Evolutionary conservation across 805 yeast genomes (phyloP).

Genomic region (Spathaspora boniae): DNA sequence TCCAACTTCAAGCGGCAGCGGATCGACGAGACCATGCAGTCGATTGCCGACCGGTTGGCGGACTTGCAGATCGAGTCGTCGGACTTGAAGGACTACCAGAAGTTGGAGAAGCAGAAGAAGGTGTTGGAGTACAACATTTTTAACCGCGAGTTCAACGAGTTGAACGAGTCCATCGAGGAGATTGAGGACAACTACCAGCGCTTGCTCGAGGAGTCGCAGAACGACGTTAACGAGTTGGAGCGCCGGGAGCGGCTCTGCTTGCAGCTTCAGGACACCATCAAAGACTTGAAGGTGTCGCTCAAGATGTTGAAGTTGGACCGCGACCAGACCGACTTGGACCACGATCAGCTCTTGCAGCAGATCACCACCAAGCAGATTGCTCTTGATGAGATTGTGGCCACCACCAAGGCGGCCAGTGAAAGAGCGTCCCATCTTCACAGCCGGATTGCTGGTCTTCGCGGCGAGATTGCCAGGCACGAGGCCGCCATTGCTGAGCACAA

Average conservation of each 20-base stretch:
- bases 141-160: constrained; percentile 69
- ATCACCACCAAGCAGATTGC: constrained; percentile 50
- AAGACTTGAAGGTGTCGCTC: constrained; percentile 43
- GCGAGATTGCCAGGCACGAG: constrained; percentile 35
- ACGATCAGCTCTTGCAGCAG: constrained; percentile 44
- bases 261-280: constrained; percentile 44
- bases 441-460: constrained; percentile 18
- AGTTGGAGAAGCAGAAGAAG: constrained; percentile 63
- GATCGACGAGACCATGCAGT: constrained; percentile 68
- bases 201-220: constrained; percentile 50
- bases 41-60: constrained; percentile 65
- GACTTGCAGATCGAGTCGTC: constrained; percentile 80
- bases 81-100: constrained; percentile 69
- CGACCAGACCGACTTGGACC: constrained; percentile 48
- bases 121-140: constrained; percentile 70
- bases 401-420: constrained; percentile 27
- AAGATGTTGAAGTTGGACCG: constrained; percentile 56
- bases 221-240: constrained; percentile 53
- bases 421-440: constrained; percentile 21
- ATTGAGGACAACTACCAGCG: constrained; percentile 56
- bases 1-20: constrained; percentile 67
- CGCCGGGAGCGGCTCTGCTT: constrained; percentile 53
- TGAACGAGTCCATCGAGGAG: constrained; percentile 56
- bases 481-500: constrained; percentile 28
- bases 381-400: constrained; percentile 39